These are phyloP conservation scores for Trichophyton simii DNA, from an alignment of 2,329 filamentous ascomycete genomes.

Conservation along the genomic window DNA sequence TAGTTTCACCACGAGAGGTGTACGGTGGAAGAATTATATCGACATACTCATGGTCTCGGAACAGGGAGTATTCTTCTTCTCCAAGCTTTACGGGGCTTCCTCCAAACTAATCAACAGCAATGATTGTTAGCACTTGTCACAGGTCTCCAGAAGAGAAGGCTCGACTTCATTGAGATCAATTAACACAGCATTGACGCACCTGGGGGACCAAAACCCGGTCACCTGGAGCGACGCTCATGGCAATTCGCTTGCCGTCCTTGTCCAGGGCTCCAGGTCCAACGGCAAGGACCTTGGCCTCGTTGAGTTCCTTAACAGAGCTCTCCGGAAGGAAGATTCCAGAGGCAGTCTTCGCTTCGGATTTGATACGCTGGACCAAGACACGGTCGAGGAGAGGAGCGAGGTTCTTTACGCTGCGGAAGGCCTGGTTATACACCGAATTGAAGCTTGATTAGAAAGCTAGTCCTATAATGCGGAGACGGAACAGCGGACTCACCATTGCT, in stretches of 20 bases:
- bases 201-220: conserved; percentile 94
- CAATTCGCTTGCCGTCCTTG: conserved; percentile 76
- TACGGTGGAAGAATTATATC: background rate
- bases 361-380: conserved; percentile 93
- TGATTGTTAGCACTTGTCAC: too few species aligned
- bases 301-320: conserved; percentile 92
- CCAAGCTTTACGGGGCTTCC: conserved; percentile 94
- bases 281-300: conserved; percentile 91
- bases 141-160: too few species aligned
- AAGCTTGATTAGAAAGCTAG: conserved; percentile 4
- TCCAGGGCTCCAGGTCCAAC: conserved; percentile 82
- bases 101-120: conserved; percentile 52
- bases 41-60: conserved; percentile 95
- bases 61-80: conserved; percentile 90
- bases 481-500: conserved; percentile 9
- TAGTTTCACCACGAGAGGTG: background rate
- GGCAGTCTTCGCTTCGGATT: conserved; percentile 92
- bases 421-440: conserved; percentile 18
- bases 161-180: too few species aligned
- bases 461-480: background rate
- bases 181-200: conserved; percentile 41
- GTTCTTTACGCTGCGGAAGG: conserved; percentile 88
- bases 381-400: conserved; percentile 95
- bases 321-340: conserved; percentile 96
- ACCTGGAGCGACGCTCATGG: conserved; percentile 68